Evolutionary conservation across 352 stramenopile genomes (phyloP).

Genomic region (Phytophthora sansomeana): DNA sequence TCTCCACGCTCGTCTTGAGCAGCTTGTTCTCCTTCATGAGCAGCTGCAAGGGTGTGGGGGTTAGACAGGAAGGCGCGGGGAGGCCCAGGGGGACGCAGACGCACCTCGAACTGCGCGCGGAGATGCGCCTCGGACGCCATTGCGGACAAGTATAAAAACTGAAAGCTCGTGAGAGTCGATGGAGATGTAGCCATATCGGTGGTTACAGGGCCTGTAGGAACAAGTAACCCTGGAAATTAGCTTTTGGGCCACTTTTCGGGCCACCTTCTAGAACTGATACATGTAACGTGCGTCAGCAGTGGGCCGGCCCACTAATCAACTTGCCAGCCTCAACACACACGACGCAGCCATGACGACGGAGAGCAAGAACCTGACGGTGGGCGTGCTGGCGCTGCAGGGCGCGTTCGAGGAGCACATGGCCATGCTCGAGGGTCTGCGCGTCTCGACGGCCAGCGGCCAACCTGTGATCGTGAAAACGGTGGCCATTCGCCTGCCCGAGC

Average conservation of each 20-base stretch:
- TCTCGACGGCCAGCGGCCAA: constrained; percentile 28
- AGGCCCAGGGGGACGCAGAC: background rate
- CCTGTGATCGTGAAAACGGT: constrained; percentile 55
- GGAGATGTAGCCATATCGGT: constrained; percentile 11
- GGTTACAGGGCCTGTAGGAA: background rate
- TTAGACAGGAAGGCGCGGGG: background rate
- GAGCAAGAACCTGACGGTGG: constrained; percentile 60
- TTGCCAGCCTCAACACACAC: background rate
- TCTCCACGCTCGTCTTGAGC: constrained; percentile 84
- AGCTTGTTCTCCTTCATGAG: constrained; percentile 88
- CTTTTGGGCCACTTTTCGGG: constrained; percentile 14
- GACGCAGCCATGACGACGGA: constrained; percentile 12
- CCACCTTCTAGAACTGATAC: background rate
- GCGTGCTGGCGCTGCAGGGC: constrained; percentile 91
- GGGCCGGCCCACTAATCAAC: constrained; percentile 9
- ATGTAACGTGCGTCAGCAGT: background rate
- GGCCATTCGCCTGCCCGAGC: constrained; percentile 82
- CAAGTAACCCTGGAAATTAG: background rate
- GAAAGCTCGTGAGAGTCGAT: constrained; percentile 1
- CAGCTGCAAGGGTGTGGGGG: constrained; percentile 35
- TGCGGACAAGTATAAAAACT: background rate
- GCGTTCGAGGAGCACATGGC: constrained; percentile 93
- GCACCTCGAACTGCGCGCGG: constrained; percentile 85
- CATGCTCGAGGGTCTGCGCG: constrained; percentile 70
- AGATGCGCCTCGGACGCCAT: constrained; percentile 88